phyloP scores from a whole-genome alignment of 1,139 yeast species.

The Yamadazyma sp. region DNA sequence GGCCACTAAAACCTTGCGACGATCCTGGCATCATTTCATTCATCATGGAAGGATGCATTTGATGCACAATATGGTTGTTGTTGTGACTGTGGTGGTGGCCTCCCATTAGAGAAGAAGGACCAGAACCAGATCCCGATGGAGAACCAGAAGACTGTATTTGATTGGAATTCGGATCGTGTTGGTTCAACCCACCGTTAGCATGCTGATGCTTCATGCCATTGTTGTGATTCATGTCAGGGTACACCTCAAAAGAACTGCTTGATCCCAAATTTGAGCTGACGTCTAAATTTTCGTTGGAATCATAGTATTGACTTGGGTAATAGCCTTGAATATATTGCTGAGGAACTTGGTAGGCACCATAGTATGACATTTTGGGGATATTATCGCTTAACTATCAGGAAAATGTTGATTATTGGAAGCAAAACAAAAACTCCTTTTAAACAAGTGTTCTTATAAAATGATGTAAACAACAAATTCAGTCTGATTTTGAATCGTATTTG shows the following conservation, averaged over 20 bases:
- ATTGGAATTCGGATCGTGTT: slow-evolving; percentile 14
- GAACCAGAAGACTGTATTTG: slow-evolving; percentile 6
- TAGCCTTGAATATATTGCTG: slow-evolving; percentile 40
- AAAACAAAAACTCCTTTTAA: background rate
- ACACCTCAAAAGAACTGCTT: slow-evolving; percentile 11
- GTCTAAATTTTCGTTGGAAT: slow-evolving; percentile 15
- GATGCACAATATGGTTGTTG: background rate
- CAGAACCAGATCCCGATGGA: slow-evolving; percentile 3
- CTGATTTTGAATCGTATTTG: too few species aligned
- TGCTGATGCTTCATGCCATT: slow-evolving; percentile 2
- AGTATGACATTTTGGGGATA: slow-evolving; percentile 40
- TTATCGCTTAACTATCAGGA: too few species aligned
- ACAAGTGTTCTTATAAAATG: too few species aligned
- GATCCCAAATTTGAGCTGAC: slow-evolving; percentile 8
- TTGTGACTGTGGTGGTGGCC: background rate
- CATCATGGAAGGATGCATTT: background rate
- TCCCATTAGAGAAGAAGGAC: background rate
- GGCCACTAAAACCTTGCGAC: background rate
- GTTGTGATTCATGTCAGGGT: slow-evolving; percentile 8
- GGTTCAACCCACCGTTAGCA: slow-evolving; percentile 12
- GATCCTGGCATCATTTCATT: slow-evolving; percentile 2
- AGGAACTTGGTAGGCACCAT: slow-evolving; percentile 44
- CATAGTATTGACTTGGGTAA: slow-evolving; percentile 29
- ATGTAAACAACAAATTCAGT: too few species aligned
- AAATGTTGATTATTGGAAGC: background rate